A percentile compares a stretch with the other conserved stretches of the same genome.
Evolutionary conservation across 306 rosid genomes (phyloP).

Genomic region (Prosopis cineraria): DNA sequence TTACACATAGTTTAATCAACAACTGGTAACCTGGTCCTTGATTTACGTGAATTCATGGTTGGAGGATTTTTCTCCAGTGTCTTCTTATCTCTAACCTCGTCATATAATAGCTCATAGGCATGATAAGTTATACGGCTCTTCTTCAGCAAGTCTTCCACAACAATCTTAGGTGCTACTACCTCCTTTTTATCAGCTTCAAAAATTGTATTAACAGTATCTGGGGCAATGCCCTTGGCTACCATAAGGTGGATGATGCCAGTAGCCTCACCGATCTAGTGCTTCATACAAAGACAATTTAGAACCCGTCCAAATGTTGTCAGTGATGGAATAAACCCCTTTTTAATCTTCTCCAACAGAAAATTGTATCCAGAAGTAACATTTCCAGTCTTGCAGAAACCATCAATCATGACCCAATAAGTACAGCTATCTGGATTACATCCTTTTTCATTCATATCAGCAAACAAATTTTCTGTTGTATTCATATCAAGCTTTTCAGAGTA

Average conservation of each 20-base stretch:
- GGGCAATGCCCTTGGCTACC: conserved; percentile 75
- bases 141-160: conserved; percentile 84
- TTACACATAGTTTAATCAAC: conserved; percentile 30
- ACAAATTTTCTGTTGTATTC: conserved; percentile 58
- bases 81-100: conserved; percentile 81
- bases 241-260: conserved; percentile 73
- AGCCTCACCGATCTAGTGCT: conserved; percentile 68
- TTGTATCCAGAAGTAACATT: conserved; percentile 58
- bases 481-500: conserved; percentile 70
- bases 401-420: conserved; percentile 79
- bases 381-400: conserved; percentile 79
- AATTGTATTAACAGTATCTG: conserved; percentile 72
- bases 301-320: conserved; percentile 74
- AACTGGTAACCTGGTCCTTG: conserved; percentile 32
- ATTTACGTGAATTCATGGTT: conserved; percentile 30
- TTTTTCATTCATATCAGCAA: conserved; percentile 58
- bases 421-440: conserved; percentile 64
- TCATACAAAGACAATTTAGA: conserved; percentile 74
- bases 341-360: conserved; percentile 61
- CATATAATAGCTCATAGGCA: conserved; percentile 77
- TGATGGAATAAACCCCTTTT: conserved; percentile 69
- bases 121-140: conserved; percentile 74
- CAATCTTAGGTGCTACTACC: conserved; percentile 89
- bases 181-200: conserved; percentile 81
- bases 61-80: conserved; percentile 47